Conservation (phyloP, 129 eudicot genomes). For the Centella asiatica region DNA sequence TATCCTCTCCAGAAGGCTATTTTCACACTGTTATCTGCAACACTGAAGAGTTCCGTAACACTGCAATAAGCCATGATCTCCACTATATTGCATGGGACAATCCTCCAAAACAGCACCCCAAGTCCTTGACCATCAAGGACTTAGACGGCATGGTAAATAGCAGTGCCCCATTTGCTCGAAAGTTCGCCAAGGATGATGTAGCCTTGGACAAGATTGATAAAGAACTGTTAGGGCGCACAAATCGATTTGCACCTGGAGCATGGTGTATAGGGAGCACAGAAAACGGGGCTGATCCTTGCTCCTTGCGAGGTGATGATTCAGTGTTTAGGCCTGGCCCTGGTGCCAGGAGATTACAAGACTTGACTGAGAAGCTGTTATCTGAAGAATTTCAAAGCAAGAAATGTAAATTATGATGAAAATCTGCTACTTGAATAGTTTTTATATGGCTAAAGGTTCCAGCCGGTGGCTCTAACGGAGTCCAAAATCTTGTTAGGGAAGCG, state of each 20-base stretch:
- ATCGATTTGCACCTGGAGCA: slow-evolving; percentile 74
- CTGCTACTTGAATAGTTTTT: neutral
- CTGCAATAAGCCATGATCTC: slow-evolving; percentile 83
- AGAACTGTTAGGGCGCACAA: slow-evolving; percentile 57
- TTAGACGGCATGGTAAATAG: slow-evolving; percentile 82
- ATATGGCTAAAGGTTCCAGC: neutral
- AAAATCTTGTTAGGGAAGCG: slow-evolving; percentile 14
- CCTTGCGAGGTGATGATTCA: slow-evolving; percentile 59
- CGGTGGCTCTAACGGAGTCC: slow-evolving; percentile 4
- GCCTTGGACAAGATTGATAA: slow-evolving; percentile 80
- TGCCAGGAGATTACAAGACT: slow-evolving; percentile 53
- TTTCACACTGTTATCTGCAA: slow-evolving; percentile 95
- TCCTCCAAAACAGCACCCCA: slow-evolving; percentile 97
- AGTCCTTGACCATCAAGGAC: slow-evolving; percentile 60
- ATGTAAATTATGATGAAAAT: slow-evolving; percentile 29
- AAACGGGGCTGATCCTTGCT: slow-evolving; percentile 68
- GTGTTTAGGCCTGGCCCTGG: slow-evolving; percentile 77
- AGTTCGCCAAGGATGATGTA: slow-evolving; percentile 73
- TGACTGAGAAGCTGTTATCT: slow-evolving; percentile 46
- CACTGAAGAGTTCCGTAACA: slow-evolving; percentile 61
- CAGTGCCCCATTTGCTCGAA: slow-evolving; percentile 82
- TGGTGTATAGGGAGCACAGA: slow-evolving; percentile 83
- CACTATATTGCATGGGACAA: slow-evolving; percentile 97
- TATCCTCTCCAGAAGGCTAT: slow-evolving; percentile 96
- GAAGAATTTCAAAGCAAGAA: slow-evolving; percentile 64